Base-by-base conservation (phyloP, 1,284 basidiomycete genomes). In the Apiotrichum montevideense region DNA sequence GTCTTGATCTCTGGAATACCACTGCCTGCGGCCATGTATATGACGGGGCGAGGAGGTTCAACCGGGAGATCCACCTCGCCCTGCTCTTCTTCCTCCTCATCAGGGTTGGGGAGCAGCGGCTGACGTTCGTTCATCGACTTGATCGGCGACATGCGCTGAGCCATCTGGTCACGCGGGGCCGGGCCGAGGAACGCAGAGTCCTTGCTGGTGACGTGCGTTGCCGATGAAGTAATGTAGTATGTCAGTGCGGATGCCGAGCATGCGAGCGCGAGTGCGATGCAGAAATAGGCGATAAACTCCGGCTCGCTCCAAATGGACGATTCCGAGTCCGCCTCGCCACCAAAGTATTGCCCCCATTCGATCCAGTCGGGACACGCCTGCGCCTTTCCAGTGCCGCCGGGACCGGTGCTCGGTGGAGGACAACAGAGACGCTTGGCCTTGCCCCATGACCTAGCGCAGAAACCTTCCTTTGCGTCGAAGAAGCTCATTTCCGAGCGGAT, bases 1-100 rank as follows among this genome's bases (percentile, higher is more conserved):
- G 92, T 94, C 77, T 98, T 98, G 74, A 98, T 87, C 75, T 98
- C 95, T 0, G 94, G 93, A 56, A 98, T 95, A 61, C 95, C 95
- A 68, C 89, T 92, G 11, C 95, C 95, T 34, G 91, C 90, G 11
- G 94, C 95, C 71, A 92, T 94, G 77, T 88, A 93, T 75, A 92
- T 80, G 45, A 87, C 82, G 64, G 86, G 85, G 49, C 90, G 82
- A 4, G 72, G 66, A 2, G 62, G 62, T 40, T 65, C 64, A 5
- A 57, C 34, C 14, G 33, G 54, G 14, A n/a, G 43, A 32, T 14
- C 46, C 48, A 9, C 45, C 42, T 14, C 41, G 35, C 13, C 37
- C 10, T 52, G 43, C 32, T 48, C 43, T n/a, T 60, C 58, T 9
- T 45, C 44, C 5, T 34, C n/a, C 11, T 39, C 34, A 5, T 43